A percentile compares a stretch with the other conserved stretches of the same genome.
These are phyloP conservation scores for Syzygium grande DNA, from an alignment of 345 rosid species.

Conservation along the genomic window DNA sequence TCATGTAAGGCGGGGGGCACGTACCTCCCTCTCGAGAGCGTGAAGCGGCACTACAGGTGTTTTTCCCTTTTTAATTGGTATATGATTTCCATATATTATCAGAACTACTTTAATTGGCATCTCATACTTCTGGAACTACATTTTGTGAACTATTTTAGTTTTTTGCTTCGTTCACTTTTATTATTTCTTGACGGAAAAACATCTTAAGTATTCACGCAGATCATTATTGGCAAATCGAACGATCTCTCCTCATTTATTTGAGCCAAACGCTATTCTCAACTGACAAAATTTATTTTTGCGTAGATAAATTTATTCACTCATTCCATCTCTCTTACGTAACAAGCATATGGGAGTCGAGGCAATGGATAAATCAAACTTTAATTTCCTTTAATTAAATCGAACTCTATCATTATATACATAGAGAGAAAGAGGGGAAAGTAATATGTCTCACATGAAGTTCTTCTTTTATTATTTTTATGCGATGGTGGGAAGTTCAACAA, in stretches of 20 bases:
- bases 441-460: background rate
- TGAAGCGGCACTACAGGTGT: background rate
- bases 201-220: background rate
- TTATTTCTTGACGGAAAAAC: background rate
- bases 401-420: background rate
- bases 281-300: too few relatives aligned
- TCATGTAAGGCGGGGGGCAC: background rate
- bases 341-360: background rate
- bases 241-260: background rate
- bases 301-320: background rate
- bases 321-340: background rate
- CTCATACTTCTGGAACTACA: too few relatives aligned
- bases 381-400: background rate
- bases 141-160: too few relatives aligned
- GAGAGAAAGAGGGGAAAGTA: background rate
- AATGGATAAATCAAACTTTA: background rate
- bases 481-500: background rate
- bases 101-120: too few relatives aligned
- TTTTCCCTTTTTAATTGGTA: conserved; percentile 23
- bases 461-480: too few relatives aligned
- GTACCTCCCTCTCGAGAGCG: background rate
- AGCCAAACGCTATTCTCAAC: background rate
- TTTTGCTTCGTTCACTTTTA: too few relatives aligned
- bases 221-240: background rate
- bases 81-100: too few relatives aligned